Evolutionary conservation across 169 alveolate genomes (phyloP).

Genomic region (Neospora caninum): DNA sequence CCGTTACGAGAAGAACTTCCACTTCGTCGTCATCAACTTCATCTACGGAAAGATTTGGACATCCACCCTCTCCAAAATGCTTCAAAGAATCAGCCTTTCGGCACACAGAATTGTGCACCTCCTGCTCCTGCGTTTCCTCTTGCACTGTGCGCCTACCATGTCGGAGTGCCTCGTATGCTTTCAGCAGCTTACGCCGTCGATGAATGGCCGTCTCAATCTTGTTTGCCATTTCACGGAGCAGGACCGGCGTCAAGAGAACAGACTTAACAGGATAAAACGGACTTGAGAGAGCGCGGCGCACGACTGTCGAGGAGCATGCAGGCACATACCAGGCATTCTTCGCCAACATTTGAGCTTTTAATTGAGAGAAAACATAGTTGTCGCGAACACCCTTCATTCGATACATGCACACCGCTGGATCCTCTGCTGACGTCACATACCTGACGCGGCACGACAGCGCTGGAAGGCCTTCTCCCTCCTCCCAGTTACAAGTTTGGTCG

Average conservation of each 20-base stretch:
- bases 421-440: background rate
- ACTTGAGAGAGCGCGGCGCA: slow-evolving; percentile 17
- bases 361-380: background rate
- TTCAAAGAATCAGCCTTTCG: background rate
- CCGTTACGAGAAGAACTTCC: slow-evolving; percentile 18
- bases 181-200: background rate
- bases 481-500: background rate
- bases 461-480: background rate
- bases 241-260: background rate
- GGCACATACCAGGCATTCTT: slow-evolving; percentile 8
- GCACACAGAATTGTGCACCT: background rate
- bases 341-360: background rate
- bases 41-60: background rate
- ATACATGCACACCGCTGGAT: slow-evolving; percentile 21
- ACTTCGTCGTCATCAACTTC: background rate
- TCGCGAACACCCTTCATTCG: slow-evolving; percentile 32
- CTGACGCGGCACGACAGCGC: slow-evolving; percentile 19
- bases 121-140: background rate
- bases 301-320: slow-evolving; percentile 28
- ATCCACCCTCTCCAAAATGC: background rate
- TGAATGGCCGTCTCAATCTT: background rate
- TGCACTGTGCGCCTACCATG: background rate
- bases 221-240: background rate
- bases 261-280: slow-evolving; percentile 20
- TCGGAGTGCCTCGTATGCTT: background rate